A percentile compares a stretch with the other conserved stretches of the same genome.
Evolutionary conservation across 768 basidiomycete genomes (phyloP).

Genomic region (Tulasnella sp.): DNA sequence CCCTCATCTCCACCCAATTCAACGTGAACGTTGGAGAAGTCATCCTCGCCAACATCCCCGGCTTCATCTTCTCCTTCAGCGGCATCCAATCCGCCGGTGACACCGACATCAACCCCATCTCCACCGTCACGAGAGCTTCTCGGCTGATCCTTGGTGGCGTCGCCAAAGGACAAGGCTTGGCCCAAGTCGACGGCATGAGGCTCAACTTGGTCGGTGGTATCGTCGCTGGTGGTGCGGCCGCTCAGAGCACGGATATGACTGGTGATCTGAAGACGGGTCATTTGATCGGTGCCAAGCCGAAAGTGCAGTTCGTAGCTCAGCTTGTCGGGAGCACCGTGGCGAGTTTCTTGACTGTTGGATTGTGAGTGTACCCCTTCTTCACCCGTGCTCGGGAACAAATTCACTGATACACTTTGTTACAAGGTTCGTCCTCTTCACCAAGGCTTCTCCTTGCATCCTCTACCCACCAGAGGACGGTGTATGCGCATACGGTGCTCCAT

Average conservation of each 20-base stretch:
- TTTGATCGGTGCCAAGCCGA: constrained; percentile 55
- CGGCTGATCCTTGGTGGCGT: constrained; percentile 61
- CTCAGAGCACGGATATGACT: constrained; percentile 56
- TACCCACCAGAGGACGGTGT: constrained; percentile 29
- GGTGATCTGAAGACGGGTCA: constrained; percentile 65
- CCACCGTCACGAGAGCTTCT: constrained; percentile 54
- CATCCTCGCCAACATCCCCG: constrained; percentile 49
- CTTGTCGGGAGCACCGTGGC: constrained; percentile 51
- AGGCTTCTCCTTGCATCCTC: constrained; percentile 51
- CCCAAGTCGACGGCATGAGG: constrained; percentile 34
- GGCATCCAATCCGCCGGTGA: constrained; percentile 52
- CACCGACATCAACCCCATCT: constrained; percentile 56
- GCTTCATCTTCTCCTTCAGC: constrained; percentile 61
- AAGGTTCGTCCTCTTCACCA: constrained; percentile 53
- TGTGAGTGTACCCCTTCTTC: constrained; percentile 28
- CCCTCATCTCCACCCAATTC: constrained; percentile 22
- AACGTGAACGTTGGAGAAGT: constrained; percentile 37
- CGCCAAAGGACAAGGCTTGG: constrained; percentile 40
- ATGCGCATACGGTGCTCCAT: constrained; percentile 52
- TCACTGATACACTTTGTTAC: background rate
- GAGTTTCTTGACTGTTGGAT: constrained; percentile 49
- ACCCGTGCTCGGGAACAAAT: no score
- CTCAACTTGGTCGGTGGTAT: constrained; percentile 49
- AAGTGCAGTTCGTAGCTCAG: constrained; percentile 49
- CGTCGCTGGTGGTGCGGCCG: constrained; percentile 48